A percentile compares a stretch with the other conserved stretches of the same genome.
Evolutionary conservation across 495 filamentous ascomycete genomes (phyloP).

Genomic region (Terfezia boudieri): DNA sequence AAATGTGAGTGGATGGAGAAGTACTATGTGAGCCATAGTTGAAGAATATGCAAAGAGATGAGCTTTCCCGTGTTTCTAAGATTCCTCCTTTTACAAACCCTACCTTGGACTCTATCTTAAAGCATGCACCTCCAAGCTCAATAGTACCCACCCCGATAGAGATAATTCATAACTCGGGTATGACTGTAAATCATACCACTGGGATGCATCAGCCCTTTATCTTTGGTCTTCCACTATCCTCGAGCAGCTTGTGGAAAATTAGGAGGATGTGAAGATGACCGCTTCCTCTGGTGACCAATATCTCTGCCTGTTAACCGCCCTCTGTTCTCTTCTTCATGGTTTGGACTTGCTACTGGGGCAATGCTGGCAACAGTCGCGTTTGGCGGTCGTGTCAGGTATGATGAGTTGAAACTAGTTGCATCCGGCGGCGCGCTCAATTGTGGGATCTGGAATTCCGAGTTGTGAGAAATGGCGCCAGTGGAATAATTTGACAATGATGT

Average conservation of each 20-base stretch:
- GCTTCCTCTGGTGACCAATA: constrained; percentile 17
- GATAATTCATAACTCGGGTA: too few species aligned
- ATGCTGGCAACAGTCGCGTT: neutral
- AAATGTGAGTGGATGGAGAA: neutral
- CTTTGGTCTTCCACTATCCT: neutral
- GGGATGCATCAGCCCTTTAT: too few species aligned
- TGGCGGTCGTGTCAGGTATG: constrained; percentile 14
- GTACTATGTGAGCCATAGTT: neutral
- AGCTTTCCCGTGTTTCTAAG: neutral
- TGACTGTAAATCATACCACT: neutral
- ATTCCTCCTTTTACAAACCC: neutral
- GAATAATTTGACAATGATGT: constrained; percentile 17
- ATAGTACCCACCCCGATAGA: too few species aligned
- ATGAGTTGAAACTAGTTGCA: constrained; percentile 14
- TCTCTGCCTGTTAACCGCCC: constrained; percentile 11
- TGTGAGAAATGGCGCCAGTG: constrained; percentile 17
- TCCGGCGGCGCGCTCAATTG: constrained; percentile 19
- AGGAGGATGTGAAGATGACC: constrained; percentile 18
- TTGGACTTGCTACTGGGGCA: neutral
- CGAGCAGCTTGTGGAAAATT: constrained; percentile 12
- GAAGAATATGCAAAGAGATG: neutral
- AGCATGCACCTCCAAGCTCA: too few species aligned
- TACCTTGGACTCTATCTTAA: too few species aligned
- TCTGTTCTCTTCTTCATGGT: constrained; percentile 10
- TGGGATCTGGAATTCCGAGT: constrained; percentile 18